Base-by-base conservation (phyloP, 1,284 basidiomycete species). In the Malassezia nana region DNA sequence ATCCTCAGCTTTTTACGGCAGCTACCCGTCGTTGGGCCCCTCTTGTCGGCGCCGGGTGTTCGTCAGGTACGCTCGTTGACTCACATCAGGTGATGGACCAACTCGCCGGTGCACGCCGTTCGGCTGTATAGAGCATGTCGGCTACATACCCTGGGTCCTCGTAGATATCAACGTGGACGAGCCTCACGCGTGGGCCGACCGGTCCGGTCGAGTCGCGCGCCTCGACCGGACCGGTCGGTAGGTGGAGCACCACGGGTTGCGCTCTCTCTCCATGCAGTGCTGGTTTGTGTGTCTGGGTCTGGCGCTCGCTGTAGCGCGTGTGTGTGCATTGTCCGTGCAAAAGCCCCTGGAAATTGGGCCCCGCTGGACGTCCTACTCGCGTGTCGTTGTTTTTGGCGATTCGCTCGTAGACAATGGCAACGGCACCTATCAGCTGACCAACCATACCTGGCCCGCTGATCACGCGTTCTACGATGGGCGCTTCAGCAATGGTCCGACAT, bases 1-100 rank as follows among this genome's bases (percentile, higher is more conserved):
- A 87, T 98, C 55, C 79, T 99, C 55, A 91, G 88, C 43, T 96
- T 98, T 79, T 77, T 98, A 62, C 81, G 94, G 60, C 94, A 98
- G 77, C 76, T 96, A 52, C 94, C 94, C 1, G 82, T 95, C 64
- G 82, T 99, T 55, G 94, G 94, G 28, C 86, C 83, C 1, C 75
- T 89, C 59, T 76, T 99, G 44, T 86, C 85, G 4, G 74, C 96
- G 60, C 92, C 94, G 3, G 72, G 64, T 20, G 67, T 77, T 16
- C 63, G 75, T 49, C 67, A 67, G 33, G 76, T 76, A 59, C 61
- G 75, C 63, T 35, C 6, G 28, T 15, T 50, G 9, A 6, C 45
- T 46, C 3, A 46, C 45, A 30, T 12, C 45, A 76, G 75, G 66
- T 75, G 20, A 66, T 75, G 40, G 76, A 77, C 57, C 68, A 67